Percentiles rank a stretch among this genome's conserved stretches.
Conservation (phyloP, 148 eudicot species). For the Camellia granthamiana region DNA sequence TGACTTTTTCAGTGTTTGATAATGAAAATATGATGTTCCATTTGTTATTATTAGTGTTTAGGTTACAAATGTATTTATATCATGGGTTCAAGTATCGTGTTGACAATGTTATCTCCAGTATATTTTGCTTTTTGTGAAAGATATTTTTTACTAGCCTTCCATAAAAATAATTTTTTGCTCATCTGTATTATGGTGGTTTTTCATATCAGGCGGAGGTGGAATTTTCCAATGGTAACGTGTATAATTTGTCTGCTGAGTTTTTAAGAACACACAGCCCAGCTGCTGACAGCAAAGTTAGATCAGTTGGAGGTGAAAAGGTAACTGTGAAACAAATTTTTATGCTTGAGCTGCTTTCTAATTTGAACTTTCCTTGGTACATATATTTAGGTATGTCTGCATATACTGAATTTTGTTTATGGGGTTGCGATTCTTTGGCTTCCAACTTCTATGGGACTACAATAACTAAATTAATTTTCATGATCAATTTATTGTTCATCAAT, state of each 20-base stretch:
- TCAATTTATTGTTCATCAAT: neutral
- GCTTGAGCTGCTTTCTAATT: neutral
- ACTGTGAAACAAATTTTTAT: neutral
- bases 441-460: neutral
- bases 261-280: slow-evolving; percentile 87
- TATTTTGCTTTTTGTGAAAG: neutral
- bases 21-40: too few species aligned
- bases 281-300: slow-evolving; percentile 84
- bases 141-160: neutral
- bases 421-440: neutral
- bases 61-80: neutral
- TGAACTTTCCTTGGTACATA: neutral
- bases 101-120: neutral
- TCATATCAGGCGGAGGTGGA: slow-evolving; percentile 72
- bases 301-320: slow-evolving; percentile 91
- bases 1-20: neutral
- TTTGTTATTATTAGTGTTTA: too few species aligned
- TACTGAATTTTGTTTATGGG: neutral
- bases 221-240: slow-evolving; percentile 54
- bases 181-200: slow-evolving; percentile 15
- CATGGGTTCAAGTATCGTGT: neutral
- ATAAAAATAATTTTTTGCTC: neutral
- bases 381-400: neutral
- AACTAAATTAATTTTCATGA: neutral
- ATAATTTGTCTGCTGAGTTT: slow-evolving; percentile 70